phyloP scores from a whole-genome alignment of 2,329 filamentous ascomycete species.

The Penicillium palitans region DNA sequence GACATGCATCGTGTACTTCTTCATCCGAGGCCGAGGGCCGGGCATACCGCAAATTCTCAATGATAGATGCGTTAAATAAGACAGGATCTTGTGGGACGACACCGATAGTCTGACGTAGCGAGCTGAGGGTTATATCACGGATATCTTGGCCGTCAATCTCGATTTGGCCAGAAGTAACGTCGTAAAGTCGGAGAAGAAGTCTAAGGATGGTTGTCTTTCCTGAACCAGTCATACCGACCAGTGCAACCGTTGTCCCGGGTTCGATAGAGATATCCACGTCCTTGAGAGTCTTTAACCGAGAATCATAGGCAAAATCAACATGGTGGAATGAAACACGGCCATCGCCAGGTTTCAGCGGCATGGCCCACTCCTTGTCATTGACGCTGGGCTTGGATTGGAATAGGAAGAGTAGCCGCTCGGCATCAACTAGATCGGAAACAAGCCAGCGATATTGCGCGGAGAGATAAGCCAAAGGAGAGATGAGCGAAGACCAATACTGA shows the following conservation, averaged over 20 bases:
- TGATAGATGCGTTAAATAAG: constrained; percentile 64
- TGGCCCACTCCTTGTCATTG: constrained; percentile 36
- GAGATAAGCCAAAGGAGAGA: constrained; percentile 51
- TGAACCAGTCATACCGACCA: constrained; percentile 57
- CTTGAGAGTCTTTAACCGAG: constrained; percentile 48
- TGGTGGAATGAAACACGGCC: constrained; percentile 52
- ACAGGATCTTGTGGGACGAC: constrained; percentile 65
- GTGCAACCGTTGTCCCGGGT: constrained; percentile 53
- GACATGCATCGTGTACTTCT: constrained; percentile 37
- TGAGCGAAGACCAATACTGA: constrained; percentile 60
- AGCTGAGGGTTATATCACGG: constrained; percentile 57
- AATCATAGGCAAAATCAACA: constrained; percentile 54
- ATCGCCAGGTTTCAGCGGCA: constrained; percentile 38
- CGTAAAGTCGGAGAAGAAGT: constrained; percentile 56
- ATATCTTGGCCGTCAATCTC: constrained; percentile 57
- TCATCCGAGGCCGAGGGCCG: constrained; percentile 35
- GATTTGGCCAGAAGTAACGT: constrained; percentile 51
- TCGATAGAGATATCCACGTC: constrained; percentile 47
- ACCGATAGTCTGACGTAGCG: constrained; percentile 59
- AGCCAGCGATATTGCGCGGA: constrained; percentile 51
- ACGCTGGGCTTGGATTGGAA: constrained; percentile 51
- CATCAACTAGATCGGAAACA: constrained; percentile 60
- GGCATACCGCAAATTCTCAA: constrained; percentile 65
- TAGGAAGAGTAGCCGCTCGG: constrained; percentile 54
- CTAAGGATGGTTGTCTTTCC: constrained; percentile 58